Conservation (phyloP, 2,329 filamentous ascomycete species). For the Ceratocystiopsis sp. region DNA sequence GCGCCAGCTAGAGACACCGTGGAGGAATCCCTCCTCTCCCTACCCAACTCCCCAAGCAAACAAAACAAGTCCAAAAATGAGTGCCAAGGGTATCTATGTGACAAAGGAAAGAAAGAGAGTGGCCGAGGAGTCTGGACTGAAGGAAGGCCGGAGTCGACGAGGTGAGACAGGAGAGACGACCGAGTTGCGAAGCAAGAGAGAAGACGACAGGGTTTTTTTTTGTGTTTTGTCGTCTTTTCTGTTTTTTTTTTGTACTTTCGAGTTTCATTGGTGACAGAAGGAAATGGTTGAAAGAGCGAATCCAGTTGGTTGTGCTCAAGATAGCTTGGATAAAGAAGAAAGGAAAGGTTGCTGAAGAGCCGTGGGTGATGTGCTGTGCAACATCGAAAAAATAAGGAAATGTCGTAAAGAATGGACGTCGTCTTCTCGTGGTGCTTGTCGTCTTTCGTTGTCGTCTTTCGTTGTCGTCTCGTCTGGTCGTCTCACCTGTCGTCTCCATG, state of each 20-base stretch:
- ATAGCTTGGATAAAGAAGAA: not conserved
- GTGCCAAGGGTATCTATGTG: no score
- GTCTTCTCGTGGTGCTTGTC: not conserved
- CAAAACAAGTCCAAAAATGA: no score
- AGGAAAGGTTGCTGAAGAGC: conserved; percentile 8
- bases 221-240: conserved; percentile 5
- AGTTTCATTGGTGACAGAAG: conserved; percentile 1
- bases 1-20: no score
- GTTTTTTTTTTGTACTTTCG: conserved; percentile 4
- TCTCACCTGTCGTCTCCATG: not conserved
- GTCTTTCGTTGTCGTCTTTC: conserved; percentile 1
- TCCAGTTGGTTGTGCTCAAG: conserved; percentile 12
- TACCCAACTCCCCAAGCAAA: no score
- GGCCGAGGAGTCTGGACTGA: no score
- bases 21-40: no score
- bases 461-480: not conserved
- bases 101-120: no score
- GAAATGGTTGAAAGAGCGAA: conserved; percentile 14
- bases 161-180: no score
- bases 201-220: not conserved
- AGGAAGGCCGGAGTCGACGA: no score
- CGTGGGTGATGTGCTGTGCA: conserved; percentile 2
- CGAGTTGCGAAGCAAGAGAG: no score
- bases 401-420: not conserved
- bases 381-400: conserved; percentile 7